Conservation (phyloP, 2,329 filamentous ascomycete species). For the Ophiosphaerella korrae region DNA sequence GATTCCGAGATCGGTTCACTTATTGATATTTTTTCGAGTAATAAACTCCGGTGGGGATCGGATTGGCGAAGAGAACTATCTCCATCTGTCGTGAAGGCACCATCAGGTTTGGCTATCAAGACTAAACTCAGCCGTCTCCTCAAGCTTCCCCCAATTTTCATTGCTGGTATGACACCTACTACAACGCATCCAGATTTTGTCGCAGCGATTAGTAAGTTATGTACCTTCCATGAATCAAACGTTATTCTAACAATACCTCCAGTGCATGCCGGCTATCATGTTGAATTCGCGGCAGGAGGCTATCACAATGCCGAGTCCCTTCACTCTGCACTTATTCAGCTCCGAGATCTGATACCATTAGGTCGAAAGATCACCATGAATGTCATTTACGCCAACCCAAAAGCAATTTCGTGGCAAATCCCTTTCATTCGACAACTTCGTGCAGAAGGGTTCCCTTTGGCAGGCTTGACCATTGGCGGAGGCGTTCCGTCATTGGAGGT, state of each 20-base stretch:
- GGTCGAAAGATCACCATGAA: slow-evolving; percentile 89
- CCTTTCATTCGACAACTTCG: slow-evolving; percentile 79
- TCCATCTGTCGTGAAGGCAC: slow-evolving; percentile 10
- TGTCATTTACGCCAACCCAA: slow-evolving; percentile 87
- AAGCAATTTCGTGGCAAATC: slow-evolving; percentile 91
- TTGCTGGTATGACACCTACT: slow-evolving; percentile 90
- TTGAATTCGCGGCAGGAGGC: slow-evolving; percentile 86
- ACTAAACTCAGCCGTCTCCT: slow-evolving; percentile 77
- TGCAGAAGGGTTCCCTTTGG: slow-evolving; percentile 85
- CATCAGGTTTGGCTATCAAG: slow-evolving; percentile 13
- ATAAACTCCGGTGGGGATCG: slow-evolving; percentile 5
- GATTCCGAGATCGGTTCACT: not conserved
- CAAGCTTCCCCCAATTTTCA: slow-evolving; percentile 84
- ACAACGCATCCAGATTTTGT: slow-evolving; percentile 93
- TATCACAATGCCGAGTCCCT: slow-evolving; percentile 84
- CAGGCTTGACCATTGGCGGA: slow-evolving; percentile 89
- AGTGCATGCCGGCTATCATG: slow-evolving; percentile 90
- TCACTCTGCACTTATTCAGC: slow-evolving; percentile 81
- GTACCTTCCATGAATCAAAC: too few relatives aligned
- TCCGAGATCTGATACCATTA: slow-evolving; percentile 80
- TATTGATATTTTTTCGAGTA: slow-evolving; percentile 9
- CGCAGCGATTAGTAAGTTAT: slow-evolving; percentile 67
- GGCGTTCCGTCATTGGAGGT: slow-evolving; percentile 94
- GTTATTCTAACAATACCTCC: too few relatives aligned
- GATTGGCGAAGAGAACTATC: slow-evolving; percentile 19